phyloP scores from a whole-genome alignment of 495 filamentous ascomycete species.

The Cercophora sp. region DNA sequence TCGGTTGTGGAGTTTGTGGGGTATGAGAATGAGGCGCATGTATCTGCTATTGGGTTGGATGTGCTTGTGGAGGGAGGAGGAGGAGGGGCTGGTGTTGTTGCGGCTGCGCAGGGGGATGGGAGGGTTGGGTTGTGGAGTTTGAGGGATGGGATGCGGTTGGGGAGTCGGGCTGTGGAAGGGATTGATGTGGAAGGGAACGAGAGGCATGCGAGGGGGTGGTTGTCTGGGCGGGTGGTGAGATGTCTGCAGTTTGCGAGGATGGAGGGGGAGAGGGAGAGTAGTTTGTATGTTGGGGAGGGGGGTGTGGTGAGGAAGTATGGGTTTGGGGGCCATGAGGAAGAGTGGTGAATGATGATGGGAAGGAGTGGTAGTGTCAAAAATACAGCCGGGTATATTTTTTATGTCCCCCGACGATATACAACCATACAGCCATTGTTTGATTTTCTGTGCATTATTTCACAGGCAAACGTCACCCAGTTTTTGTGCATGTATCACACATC shows the following conservation, averaged over 20 bases:
- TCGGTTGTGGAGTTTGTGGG: slow-evolving; percentile 35
- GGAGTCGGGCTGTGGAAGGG: slow-evolving; percentile 11
- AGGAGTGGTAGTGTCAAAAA: no score
- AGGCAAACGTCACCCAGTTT: no score
- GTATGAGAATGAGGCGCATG: slow-evolving; percentile 33
- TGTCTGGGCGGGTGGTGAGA: slow-evolving; percentile 16
- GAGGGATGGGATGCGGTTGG: slow-evolving; percentile 29
- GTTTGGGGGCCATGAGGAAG: slow-evolving; percentile 16
- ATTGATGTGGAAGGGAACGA: slow-evolving; percentile 4
- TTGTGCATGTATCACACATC: no score
- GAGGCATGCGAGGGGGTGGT: no score
- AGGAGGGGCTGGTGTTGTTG: slow-evolving; percentile 27
- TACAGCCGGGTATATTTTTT: no score
- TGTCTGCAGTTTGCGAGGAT: slow-evolving; percentile 32
- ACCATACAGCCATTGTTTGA: no score
- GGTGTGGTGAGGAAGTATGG: slow-evolving; percentile 26
- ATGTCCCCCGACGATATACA: no score
- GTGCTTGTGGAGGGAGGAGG: slow-evolving; percentile 19
- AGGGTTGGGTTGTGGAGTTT: slow-evolving; percentile 40
- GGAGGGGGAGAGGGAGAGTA: slow-evolving; percentile 25
- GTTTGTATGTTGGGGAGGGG: slow-evolving; percentile 26
- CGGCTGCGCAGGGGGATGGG: slow-evolving; percentile 40
- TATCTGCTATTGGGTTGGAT: slow-evolving; percentile 37
- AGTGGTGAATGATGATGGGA: neutral
- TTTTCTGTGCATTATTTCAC: no score